These are phyloP conservation scores for Diddensiella transvaalensis DNA, from an alignment of 805 yeast species.

Conservation along the genomic window DNA sequence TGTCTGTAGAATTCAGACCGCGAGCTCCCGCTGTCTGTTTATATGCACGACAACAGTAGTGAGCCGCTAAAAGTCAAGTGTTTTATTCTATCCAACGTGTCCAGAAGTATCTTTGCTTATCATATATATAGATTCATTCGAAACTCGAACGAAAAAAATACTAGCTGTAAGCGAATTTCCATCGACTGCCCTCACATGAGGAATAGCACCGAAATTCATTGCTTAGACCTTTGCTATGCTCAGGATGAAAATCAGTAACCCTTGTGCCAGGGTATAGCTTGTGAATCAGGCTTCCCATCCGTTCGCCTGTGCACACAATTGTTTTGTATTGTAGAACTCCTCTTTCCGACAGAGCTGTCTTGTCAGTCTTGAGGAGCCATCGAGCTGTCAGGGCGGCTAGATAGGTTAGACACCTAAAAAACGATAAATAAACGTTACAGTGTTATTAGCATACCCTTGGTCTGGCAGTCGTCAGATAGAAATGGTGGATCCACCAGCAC, in stretches of 20 bases:
- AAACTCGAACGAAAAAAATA: no score
- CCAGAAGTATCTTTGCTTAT: no score
- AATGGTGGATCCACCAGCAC: constrained; percentile 86
- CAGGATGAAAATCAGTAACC: constrained; percentile 68
- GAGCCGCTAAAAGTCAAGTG: no score
- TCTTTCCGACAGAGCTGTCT: constrained; percentile 41
- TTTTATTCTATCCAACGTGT: no score
- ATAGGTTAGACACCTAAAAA: constrained; percentile 16
- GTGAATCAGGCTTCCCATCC: constrained; percentile 66
- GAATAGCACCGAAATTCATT: constrained; percentile 89
- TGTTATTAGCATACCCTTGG: constrained; percentile 42
- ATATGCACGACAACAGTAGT: no score
- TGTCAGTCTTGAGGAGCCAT: constrained; percentile 43
- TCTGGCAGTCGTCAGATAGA: constrained; percentile 76
- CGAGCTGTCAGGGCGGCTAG: constrained; percentile 56
- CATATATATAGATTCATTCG: no score
- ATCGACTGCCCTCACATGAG: constrained; percentile 60
- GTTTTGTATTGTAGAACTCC: constrained; percentile 28
- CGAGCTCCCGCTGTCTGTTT: no score
- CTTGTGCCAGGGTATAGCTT: constrained; percentile 60
- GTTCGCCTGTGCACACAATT: constrained; percentile 84
- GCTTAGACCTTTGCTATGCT: constrained; percentile 79
- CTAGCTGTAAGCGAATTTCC: constrained; percentile 67
- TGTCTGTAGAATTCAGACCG: no score
- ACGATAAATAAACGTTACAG: neutral